These are phyloP conservation scores for Dactylellina sp. DNA, from an alignment of 2,329 filamentous ascomycete genomes.

Conservation along the genomic window DNA sequence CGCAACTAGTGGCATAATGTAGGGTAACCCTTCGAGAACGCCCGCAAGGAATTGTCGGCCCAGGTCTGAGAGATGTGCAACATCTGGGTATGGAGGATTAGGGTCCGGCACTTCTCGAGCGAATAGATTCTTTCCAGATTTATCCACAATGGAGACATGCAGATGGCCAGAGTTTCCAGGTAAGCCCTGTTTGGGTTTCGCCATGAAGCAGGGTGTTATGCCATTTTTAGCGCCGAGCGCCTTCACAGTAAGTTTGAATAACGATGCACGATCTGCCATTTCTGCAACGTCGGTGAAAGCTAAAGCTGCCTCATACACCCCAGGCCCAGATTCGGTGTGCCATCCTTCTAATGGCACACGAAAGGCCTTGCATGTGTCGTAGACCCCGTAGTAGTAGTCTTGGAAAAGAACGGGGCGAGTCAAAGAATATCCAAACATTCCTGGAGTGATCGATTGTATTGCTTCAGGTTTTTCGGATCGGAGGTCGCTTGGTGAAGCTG, in stretches of 20 bases:
- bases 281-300: slow-evolving; percentile 87
- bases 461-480: slow-evolving; percentile 76
- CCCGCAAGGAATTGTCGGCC: slow-evolving; percentile 94
- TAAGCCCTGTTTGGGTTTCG: slow-evolving; percentile 88
- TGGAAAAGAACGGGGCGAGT: slow-evolving; percentile 89
- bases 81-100: slow-evolving; percentile 77
- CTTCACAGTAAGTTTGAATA: slow-evolving; percentile 97
- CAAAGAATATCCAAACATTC: slow-evolving; percentile 95
- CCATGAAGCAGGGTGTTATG: slow-evolving; percentile 98
- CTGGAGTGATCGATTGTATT: slow-evolving; percentile 82
- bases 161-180: slow-evolving; percentile 97
- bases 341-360: slow-evolving; percentile 87
- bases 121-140: slow-evolving; percentile 82
- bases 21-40: slow-evolving; percentile 85
- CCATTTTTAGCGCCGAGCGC: slow-evolving; percentile 86
- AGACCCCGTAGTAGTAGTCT: slow-evolving; percentile 90
- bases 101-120: slow-evolving; percentile 78
- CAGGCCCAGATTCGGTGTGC: slow-evolving; percentile 94
- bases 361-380: slow-evolving; percentile 79
- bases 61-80: slow-evolving; percentile 83
- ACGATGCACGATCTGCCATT: slow-evolving; percentile 89
- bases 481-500: slow-evolving; percentile 71
- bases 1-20: slow-evolving; percentile 94
- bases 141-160: slow-evolving; percentile 88
- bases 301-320: slow-evolving; percentile 92